Evolutionary conservation across 1,284 basidiomycete species (phyloP).

Genomic region (Boletus albobrunnescens): DNA sequence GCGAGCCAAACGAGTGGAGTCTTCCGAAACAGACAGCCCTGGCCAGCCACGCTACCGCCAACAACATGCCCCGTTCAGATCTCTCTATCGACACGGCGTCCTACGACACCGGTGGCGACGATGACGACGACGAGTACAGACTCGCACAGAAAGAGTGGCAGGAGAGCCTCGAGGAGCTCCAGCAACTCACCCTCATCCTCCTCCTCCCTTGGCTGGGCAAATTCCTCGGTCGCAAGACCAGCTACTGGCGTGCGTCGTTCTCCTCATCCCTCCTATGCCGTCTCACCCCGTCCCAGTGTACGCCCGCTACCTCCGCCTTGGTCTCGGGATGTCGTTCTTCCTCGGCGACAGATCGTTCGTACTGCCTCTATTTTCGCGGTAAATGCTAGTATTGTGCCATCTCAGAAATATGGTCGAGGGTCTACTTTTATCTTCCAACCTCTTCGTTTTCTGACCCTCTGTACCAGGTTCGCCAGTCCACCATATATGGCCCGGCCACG

Average conservation of each 20-base stretch:
- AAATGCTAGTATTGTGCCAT: slow-evolving; percentile 3
- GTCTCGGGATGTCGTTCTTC: slow-evolving; percentile 66
- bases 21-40: slow-evolving; percentile 4
- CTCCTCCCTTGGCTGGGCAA: slow-evolving; percentile 85
- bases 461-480: slow-evolving; percentile 38
- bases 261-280: slow-evolving; percentile 3
- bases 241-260: slow-evolving; percentile 70
- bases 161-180: slow-evolving; percentile 80
- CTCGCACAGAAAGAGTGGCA: slow-evolving; percentile 90
- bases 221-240: slow-evolving; percentile 82
- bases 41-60: slow-evolving; percentile 7
- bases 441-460: slow-evolving; percentile 36
- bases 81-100: slow-evolving; percentile 48
- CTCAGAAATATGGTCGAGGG: slow-evolving; percentile 31
- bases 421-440: slow-evolving; percentile 23
- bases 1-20: slow-evolving; percentile 5
- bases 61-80: slow-evolving; percentile 41
- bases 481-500: slow-evolving; percentile 36
- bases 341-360: slow-evolving; percentile 38
- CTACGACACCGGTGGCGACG: slow-evolving; percentile 38
- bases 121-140: slow-evolving; percentile 66
- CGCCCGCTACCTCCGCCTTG: slow-evolving; percentile 65
- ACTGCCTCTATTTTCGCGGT: slow-evolving; percentile 23
- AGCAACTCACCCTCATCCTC: slow-evolving; percentile 75
- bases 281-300: slow-evolving; percentile 48